phyloP scores from a whole-genome alignment of 2,329 filamentous ascomycete species.

The Elsinoe arachidis region DNA sequence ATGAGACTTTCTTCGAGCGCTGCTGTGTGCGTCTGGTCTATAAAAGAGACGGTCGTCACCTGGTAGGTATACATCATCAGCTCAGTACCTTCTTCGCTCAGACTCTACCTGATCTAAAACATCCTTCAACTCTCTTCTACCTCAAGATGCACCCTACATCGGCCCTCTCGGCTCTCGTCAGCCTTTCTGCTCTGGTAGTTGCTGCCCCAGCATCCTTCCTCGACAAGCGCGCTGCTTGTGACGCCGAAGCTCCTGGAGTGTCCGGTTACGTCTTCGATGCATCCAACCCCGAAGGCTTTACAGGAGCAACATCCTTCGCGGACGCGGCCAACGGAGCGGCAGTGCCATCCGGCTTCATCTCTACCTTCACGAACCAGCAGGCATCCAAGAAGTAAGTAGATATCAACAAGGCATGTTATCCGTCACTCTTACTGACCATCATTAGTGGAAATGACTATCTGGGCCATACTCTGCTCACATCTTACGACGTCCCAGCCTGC shows the following conservation, averaged over 20 bases:
- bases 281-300: conserved; percentile 21
- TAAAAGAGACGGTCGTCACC: not conserved
- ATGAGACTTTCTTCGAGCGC: no score
- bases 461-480: conserved; percentile 17
- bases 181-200: not conserved
- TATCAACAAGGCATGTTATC: not conserved
- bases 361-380: conserved; percentile 22
- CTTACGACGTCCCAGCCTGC: conserved; percentile 13
- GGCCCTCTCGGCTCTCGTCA: not conserved
- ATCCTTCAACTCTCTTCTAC: not conserved
- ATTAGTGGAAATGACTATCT: conserved; percentile 17
- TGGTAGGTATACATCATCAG: not conserved
- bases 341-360: conserved; percentile 22
- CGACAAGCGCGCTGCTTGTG: not conserved
- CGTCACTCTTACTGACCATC: not conserved
- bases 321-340: conserved; percentile 20
- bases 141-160: not conserved
- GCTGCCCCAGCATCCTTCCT: not conserved
- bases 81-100: not conserved
- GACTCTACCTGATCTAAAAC: not conserved
- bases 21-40: not conserved
- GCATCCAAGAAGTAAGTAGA: conserved; percentile 18
- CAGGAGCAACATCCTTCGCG: conserved; percentile 17
- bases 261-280: not conserved
- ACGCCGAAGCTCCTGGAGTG: not conserved